Conservation (phyloP, 192 early-diverging fungal genomes). For the Backusella westeae region DNA sequence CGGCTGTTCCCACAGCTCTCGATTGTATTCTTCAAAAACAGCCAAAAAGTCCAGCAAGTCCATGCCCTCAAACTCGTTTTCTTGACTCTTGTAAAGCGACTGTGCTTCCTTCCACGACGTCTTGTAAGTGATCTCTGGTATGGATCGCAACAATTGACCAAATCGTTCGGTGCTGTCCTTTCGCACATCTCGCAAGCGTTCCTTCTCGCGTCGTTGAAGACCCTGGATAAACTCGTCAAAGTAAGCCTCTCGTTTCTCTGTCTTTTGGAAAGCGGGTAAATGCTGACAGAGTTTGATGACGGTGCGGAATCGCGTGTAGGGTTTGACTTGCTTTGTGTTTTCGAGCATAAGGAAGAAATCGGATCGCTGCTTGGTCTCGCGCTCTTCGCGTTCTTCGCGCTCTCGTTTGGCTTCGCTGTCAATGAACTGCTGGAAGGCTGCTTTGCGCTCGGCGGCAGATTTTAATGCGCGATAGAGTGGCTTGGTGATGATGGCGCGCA, state of each 20-base stretch:
- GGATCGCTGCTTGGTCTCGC: constrained; percentile 48
- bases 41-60: constrained; percentile 80
- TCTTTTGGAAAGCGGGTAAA: constrained; percentile 56
- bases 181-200: constrained; percentile 55
- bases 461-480: constrained; percentile 83
- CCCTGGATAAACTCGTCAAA: constrained; percentile 77
- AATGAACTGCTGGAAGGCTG: constrained; percentile 74
- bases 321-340: constrained; percentile 45
- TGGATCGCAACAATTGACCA: constrained; percentile 48
- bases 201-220: constrained; percentile 64
- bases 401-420: constrained; percentile 59
- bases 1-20: constrained; percentile 58
- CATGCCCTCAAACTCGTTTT: constrained; percentile 62
- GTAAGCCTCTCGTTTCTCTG: constrained; percentile 56
- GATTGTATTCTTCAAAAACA: constrained; percentile 78
- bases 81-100: constrained; percentile 44
- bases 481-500: constrained; percentile 80
- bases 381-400: constrained; percentile 55
- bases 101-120: constrained; percentile 61
- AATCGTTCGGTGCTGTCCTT: constrained; percentile 65
- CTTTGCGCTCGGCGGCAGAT: constrained; percentile 77
- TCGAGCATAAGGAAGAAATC: constrained; percentile 57
- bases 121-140: constrained; percentile 54
- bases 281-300: constrained; percentile 54
- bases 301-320: constrained; percentile 57